Evolutionary conservation across 192 early-diverging fungal species (phyloP).

Genomic region (Kappamyces sp.): DNA sequence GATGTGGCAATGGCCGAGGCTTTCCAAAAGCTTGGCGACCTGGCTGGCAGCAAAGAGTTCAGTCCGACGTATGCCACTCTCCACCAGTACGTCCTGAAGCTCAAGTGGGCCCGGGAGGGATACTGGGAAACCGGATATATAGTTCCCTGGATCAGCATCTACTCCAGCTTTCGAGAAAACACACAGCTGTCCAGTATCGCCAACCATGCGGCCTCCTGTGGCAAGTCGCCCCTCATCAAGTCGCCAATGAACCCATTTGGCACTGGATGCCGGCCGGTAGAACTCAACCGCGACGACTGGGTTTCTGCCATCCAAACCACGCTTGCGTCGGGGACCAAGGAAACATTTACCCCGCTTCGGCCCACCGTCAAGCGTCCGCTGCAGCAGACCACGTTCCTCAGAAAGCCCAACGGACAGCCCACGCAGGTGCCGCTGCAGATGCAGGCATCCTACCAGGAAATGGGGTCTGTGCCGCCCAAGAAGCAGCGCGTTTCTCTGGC

Average conservation of each 20-base stretch:
- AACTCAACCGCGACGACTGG: slow-evolving; percentile 11
- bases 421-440: no score
- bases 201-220: not conserved
- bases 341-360: no score
- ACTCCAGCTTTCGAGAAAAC: not conserved
- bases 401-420: no score
- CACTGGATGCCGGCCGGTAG: slow-evolving; percentile 3
- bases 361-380: no score
- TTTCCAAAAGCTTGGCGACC: slow-evolving; percentile 31
- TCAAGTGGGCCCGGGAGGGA: slow-evolving; percentile 22
- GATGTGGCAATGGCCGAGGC: slow-evolving; percentile 21
- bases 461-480: no score
- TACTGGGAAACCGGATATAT: slow-evolving; percentile 22
- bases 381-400: no score
- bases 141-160: slow-evolving; percentile 17
- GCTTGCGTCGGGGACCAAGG: no score
- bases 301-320: no score
- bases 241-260: slow-evolving; percentile 12
- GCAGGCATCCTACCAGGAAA: no score
- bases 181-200: not conserved
- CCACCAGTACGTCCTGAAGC: slow-evolving; percentile 20
- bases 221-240: slow-evolving; percentile 11
- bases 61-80: slow-evolving; percentile 17
- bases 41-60: slow-evolving; percentile 33
- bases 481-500: no score